Evolutionary conservation across 2,329 filamentous ascomycete species (phyloP).

Genomic region (Xylariales sp.): DNA sequence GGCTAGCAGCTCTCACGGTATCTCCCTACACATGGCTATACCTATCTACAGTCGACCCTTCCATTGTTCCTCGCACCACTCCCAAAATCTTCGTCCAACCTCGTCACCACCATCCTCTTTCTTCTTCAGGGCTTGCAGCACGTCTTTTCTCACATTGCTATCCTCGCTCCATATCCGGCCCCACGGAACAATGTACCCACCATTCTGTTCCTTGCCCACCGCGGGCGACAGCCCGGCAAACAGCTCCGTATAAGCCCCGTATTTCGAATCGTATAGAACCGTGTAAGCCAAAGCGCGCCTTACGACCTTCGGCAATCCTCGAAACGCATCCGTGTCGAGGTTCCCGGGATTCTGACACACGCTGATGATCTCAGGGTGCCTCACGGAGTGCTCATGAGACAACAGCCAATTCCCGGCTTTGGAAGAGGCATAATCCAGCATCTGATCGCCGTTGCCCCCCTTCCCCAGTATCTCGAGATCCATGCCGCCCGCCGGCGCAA

Average conservation of each 20-base stretch:
- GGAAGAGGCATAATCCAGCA: constrained; percentile 24
- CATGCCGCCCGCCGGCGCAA: background rate
- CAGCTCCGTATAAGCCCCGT: constrained; percentile 1
- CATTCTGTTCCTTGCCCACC: background rate
- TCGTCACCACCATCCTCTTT: background rate
- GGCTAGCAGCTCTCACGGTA: no score
- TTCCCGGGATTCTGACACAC: background rate
- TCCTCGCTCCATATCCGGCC: background rate
- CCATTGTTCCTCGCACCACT: background rate
- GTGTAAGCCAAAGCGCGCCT: background rate
- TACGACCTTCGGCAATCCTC: background rate
- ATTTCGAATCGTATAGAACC: background rate
- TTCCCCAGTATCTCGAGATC: constrained; percentile 20
- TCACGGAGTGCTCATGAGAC: constrained; percentile 25
- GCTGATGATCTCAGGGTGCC: constrained; percentile 10
- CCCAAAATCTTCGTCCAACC: background rate
- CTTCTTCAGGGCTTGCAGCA: background rate
- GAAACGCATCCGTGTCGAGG: background rate
- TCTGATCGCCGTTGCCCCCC: constrained; percentile 17
- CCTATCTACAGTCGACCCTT: no score
- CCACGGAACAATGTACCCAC: background rate
- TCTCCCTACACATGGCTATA: no score
- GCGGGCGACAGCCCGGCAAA: background rate
- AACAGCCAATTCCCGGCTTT: constrained; percentile 33
- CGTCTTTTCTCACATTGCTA: background rate